A percentile compares a stretch with the other conserved stretches of the same genome.
Conservation (phyloP, 2,329 filamentous ascomycete species). For the Clonostachys solani region DNA sequence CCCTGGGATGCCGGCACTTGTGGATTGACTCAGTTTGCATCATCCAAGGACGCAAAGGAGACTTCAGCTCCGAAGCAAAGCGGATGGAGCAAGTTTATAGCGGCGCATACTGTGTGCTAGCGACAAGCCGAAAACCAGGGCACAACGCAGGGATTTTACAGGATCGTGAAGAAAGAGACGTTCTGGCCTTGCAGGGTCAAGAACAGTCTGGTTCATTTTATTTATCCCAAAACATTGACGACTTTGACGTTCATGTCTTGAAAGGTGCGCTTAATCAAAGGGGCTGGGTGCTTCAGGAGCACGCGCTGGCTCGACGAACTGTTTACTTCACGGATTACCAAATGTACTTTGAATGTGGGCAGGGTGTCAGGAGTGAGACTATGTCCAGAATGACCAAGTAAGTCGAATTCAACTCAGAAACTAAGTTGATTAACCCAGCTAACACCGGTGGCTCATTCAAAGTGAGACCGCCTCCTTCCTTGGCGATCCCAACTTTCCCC, state of each 20-base stretch:
- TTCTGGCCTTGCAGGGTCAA: no score
- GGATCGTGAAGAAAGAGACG: no score
- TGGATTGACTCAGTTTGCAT: neutral
- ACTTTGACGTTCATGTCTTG: neutral
- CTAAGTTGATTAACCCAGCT: no score
- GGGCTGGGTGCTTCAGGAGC: conserved; percentile 22
- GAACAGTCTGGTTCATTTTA: no score
- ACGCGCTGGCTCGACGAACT: conserved; percentile 14
- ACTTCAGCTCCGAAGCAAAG: neutral
- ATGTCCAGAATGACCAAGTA: neutral
- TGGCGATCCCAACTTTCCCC: neutral
- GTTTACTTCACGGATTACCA: conserved; percentile 12
- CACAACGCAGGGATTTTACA: no score
- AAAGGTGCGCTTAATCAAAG: neutral
- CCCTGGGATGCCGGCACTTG: conserved; percentile 26
- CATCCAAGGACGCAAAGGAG: neutral
- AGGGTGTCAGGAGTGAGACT: neutral
- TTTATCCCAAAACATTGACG: no score
- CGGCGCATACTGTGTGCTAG: neutral
- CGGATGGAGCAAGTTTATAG: neutral
- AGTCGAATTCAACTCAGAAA: no score
- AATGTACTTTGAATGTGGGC: neutral
- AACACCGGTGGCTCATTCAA: no score
- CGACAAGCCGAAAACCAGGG: no score
- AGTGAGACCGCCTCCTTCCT: neutral